These are phyloP conservation scores for Hanseniaspora guilliermondii DNA, from an alignment of 805 yeast species.

Conservation along the genomic window DNA sequence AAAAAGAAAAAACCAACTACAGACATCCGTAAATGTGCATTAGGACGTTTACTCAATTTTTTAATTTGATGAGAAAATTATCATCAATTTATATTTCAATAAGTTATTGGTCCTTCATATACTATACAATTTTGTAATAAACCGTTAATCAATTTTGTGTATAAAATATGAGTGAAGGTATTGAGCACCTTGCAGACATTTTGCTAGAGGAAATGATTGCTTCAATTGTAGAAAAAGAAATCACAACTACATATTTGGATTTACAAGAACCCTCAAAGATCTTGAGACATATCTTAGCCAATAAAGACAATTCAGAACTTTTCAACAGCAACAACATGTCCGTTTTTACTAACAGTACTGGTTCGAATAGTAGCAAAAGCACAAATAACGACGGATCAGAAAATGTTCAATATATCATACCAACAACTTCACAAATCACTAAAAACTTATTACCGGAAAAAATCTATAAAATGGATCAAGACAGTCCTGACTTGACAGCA, in stretches of 20 bases:
- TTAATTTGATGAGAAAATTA: too few species aligned
- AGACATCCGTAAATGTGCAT: too few species aligned
- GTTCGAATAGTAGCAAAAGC: not conserved
- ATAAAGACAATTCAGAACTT: not conserved
- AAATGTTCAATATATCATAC: constrained; percentile 6
- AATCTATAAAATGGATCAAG: not conserved
- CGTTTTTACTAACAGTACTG: not conserved
- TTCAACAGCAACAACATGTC: constrained; percentile 2
- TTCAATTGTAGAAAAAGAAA: constrained; percentile 7
- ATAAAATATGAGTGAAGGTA: not conserved
- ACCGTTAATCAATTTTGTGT: too few species aligned
- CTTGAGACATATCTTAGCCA: not conserved
- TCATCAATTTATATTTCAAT: too few species aligned
- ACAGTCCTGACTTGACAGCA: not conserved
- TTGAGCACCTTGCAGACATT: constrained; percentile 1
- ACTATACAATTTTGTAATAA: too few species aligned
- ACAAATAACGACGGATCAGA: not conserved
- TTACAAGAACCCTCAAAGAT: not conserved
- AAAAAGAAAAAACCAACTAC: too few species aligned
- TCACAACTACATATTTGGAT: constrained; percentile 1
- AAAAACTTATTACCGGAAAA: constrained; percentile 6
- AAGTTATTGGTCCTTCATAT: too few species aligned
- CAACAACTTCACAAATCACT: constrained; percentile 6
- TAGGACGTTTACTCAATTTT: too few species aligned
- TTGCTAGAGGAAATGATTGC: not conserved